Evolutionary conservation across 805 yeast species (phyloP).

Genomic region (Kuraishia borneana): DNA sequence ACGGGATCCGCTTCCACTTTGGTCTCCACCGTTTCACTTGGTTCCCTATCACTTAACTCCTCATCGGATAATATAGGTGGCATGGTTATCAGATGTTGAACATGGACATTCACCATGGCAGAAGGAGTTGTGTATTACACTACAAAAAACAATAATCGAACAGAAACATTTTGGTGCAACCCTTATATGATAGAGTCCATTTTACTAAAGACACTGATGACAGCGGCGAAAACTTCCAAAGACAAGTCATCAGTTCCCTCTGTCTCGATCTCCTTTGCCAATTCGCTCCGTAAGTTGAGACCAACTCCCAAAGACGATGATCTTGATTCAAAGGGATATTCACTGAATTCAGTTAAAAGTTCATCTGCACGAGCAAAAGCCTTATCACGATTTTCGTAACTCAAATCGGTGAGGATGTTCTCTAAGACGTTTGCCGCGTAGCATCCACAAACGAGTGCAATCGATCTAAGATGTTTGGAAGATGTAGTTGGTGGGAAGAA

Average conservation of each 20-base stretch:
- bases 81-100: too few species aligned
- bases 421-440: conserved; percentile 96
- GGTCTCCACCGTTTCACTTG: not conserved
- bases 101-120: too few species aligned
- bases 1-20: not conserved
- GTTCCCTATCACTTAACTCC: conserved; percentile 26
- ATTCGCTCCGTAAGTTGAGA: conserved; percentile 46
- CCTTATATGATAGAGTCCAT: conserved; percentile 76
- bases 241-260: conserved; percentile 47
- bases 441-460: conserved; percentile 77
- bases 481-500: conserved; percentile 63
- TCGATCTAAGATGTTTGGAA: conserved; percentile 63
- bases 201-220: conserved; percentile 77
- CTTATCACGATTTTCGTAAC: conserved; percentile 81
- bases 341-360: conserved; percentile 67
- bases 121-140: too few species aligned
- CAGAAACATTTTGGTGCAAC: not conserved
- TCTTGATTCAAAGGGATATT: conserved; percentile 63
- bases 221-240: conserved; percentile 88
- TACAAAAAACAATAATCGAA: not conserved
- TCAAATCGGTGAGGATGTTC: conserved; percentile 65
- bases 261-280: conserved; percentile 37
- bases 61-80: conserved; percentile 9
- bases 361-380: conserved; percentile 96
- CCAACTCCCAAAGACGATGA: conserved; percentile 59